Evolutionary conservation across 2,329 filamentous ascomycete species (phyloP), one percentile per base, ranked within the genome.

Genomic region (Xylaria sp.): DNA sequence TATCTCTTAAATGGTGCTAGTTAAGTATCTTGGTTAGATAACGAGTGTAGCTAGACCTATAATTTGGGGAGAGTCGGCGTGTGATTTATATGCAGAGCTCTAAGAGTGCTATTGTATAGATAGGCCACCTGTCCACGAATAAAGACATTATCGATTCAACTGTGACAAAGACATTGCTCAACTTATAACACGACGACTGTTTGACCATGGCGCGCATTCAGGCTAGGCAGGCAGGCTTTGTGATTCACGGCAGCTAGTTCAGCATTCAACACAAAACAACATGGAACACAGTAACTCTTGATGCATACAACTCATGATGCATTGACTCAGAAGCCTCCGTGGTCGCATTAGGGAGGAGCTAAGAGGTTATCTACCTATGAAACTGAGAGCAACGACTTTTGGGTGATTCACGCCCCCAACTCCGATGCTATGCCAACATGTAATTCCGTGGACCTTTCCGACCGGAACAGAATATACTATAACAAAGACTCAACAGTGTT

Each of bases 391-490:
- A 24, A 39, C 42, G 48, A 22, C 17, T 11, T 37, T 46, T 39
- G 34, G 2, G 39, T 39, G 13, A 18, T n/a, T n/a, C 44, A 34
- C 16, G 18, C 47, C 39, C 47, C 4, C 37, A 56, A 63, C 60
- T 53, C 60, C 62, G 24, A 34, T 55, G 60, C 60, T 64, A 64
- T 61, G 60, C 59, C 29, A 34, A 34, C 29, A 13, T 13, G 29
- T 34, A 34, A 13, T 34, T 7, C 29, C 9, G 29, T 34, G 9
- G 29, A 11, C 29, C 29, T 13, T 13, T 34, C 6, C 6, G n/a
- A 43, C 40, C 40, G n/a, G 29, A 34, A 34, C 29, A 13, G 11
- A 34, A 7, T 11, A 34, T 34, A 34, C 29, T 34, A 34, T 34
- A 34, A 34, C 5, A 6, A 34, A 34, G 29, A 11, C 20, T 7